These are phyloP conservation scores for Croton laevigatus DNA, from an alignment of 441 rosid genomes.

Conservation along the genomic window DNA sequence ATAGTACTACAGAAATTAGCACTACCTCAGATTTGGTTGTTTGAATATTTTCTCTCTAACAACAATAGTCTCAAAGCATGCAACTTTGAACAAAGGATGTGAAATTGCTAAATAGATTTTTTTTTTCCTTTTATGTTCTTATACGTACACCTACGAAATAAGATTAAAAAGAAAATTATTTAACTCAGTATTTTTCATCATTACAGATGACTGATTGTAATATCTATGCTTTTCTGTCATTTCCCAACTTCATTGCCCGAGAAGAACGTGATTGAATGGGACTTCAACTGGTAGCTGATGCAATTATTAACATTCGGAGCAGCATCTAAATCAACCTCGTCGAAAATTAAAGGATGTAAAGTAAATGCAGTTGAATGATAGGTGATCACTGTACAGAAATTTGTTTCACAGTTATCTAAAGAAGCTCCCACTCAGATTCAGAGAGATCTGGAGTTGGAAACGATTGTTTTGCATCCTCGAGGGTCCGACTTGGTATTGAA, in stretches of 20 bases:
- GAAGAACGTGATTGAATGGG: background rate
- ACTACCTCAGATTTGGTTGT: background rate
- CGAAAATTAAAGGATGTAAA: conserved; percentile 3
- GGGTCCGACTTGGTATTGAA: background rate
- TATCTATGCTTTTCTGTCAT: background rate
- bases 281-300: background rate
- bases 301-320: conserved; percentile 7
- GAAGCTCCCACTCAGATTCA: conserved; percentile 29
- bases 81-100: background rate
- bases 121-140: background rate
- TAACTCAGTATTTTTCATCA: conserved; percentile 3
- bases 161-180: background rate
- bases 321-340: background rate
- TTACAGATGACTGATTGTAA: background rate
- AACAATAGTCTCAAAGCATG: background rate
- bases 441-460: background rate
- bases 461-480: background rate
- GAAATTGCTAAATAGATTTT: background rate
- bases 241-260: background rate
- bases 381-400: background rate
- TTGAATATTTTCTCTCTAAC: background rate
- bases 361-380: background rate
- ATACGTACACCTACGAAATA: background rate
- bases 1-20: conserved; percentile 11
- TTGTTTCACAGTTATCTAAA: conserved; percentile 10